Base-by-base conservation (phyloP, 2,329 filamentous ascomycete genomes). In the Meredithiella fracta region DNA sequence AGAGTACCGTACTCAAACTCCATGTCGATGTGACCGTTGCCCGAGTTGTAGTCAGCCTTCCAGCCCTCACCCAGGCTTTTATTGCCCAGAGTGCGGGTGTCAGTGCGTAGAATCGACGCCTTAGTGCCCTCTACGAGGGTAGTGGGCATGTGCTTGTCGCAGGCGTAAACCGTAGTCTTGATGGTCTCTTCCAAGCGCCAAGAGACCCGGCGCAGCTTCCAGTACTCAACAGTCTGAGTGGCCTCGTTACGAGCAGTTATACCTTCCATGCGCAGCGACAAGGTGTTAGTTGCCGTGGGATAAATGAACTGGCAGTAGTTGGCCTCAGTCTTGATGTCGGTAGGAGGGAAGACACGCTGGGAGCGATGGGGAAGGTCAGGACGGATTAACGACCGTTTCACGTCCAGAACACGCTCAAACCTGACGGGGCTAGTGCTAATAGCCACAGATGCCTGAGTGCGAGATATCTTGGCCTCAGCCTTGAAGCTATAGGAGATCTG, bases 151-250 rank as follows among this genome's bases (percentile, higher is more conserved):
- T 97, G 92, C 67, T 83, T 85, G 37, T 76, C 65, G 71, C 92
- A 97, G 17, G 87, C 85, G 1, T 85, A 83, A 0, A 87, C 86
- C 40, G 91, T 74, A 38, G 83, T 82, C 69, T 83, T 85, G 66
- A 88, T 79, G 9, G 82, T 84, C 73, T 98, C 91, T 65, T 96
- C 90, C 54, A 98, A 83, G 61, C 86, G 82, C 91, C 91, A 98
- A 60, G 85, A 87, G 61, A 96, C 77, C 69, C 94, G 92, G 67
- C 90, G 86, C 29, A 98, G 75, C 63, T 85, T 84, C 91, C 91
- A 97, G 65, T 80, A 77, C 65, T 81, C 78, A 59, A 92, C 78
- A 5, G 82, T 90, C 65, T 85, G 82, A 58, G 77, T 78, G 44
- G 81, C 79, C 38, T 76, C 68, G 67, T 86, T 86, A 61, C 72